These are phyloP conservation scores for Ambrosia artemisiifolia DNA, from an alignment of 129 eudicot species.

Conservation along the genomic window DNA sequence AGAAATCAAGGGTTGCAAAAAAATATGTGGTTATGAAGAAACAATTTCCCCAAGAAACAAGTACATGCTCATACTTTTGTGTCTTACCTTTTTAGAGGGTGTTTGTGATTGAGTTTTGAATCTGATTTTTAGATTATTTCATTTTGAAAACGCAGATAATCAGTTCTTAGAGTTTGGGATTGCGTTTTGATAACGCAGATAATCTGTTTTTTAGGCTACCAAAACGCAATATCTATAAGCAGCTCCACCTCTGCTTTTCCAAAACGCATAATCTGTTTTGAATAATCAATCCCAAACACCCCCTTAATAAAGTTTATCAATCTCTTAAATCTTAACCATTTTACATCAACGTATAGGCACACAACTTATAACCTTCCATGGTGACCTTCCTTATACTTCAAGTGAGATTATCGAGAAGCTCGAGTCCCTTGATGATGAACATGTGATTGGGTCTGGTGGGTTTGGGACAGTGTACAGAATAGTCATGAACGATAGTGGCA, in stretches of 20 bases:
- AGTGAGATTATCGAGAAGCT: slow-evolving; percentile 88
- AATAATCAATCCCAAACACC: no score
- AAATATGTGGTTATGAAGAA: slow-evolving; percentile 79
- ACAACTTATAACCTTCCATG: slow-evolving; percentile 89
- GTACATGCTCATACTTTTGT: slow-evolving; percentile 15
- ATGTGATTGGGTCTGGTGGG: slow-evolving; percentile 90
- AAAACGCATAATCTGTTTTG: no score
- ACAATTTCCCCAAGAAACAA: slow-evolving; percentile 76
- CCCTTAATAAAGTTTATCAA: neutral
- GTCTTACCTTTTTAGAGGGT: neutral
- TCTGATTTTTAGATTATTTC: no score
- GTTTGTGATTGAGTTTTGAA: no score
- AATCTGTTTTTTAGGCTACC: no score
- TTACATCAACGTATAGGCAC: slow-evolving; percentile 48
- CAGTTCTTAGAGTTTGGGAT: no score
- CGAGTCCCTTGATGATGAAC: slow-evolving; percentile 76
- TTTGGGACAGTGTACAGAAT: slow-evolving; percentile 87
- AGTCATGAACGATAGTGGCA: slow-evolving; percentile 96
- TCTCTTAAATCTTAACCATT: neutral
- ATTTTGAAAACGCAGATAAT: no score
- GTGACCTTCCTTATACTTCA: slow-evolving; percentile 94
- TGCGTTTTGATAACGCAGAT: no score
- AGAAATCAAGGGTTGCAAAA: slow-evolving; percentile 83
- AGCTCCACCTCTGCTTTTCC: no score
- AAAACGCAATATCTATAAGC: no score